Conservation (phyloP, 495 filamentous ascomycete genomes). For the Recurvomyces mirabilis region DNA sequence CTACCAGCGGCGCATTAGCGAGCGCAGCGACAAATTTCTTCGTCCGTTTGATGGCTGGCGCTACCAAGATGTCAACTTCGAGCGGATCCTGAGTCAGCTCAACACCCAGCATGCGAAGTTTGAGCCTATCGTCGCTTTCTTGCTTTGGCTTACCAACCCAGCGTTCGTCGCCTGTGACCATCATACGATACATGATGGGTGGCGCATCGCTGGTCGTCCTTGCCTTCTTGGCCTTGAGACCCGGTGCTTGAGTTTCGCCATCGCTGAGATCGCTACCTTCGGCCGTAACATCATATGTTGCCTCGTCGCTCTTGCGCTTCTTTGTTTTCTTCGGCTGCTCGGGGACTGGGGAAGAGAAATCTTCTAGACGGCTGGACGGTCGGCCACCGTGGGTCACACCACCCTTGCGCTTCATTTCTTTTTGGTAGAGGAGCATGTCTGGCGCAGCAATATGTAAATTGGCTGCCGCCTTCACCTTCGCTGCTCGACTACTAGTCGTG, state of each 20-base stretch:
- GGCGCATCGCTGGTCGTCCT: constrained; percentile 27
- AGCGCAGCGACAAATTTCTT: constrained; percentile 85
- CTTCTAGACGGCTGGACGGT: constrained; percentile 36
- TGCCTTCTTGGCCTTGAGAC: constrained; percentile 39
- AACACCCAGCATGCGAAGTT: constrained; percentile 75
- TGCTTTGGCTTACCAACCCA: constrained; percentile 59
- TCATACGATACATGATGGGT: constrained; percentile 55
- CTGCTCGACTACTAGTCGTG: constrained; percentile 61
- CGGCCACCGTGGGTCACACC: constrained; percentile 65
- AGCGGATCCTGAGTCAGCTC: constrained; percentile 56
- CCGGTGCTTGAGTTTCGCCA: constrained; percentile 33
- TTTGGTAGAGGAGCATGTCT: constrained; percentile 83
- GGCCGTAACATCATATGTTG: constrained; percentile 45
- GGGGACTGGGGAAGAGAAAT: constrained; percentile 10
- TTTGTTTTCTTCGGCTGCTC: constrained; percentile 15
- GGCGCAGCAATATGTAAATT: constrained; percentile 63
- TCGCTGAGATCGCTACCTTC: constrained; percentile 42
- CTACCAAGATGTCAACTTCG: constrained; percentile 76
- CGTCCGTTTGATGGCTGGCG: constrained; percentile 74
- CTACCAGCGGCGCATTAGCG: constrained; percentile 60
- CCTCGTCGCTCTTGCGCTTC: constrained; percentile 32
- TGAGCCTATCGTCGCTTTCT: constrained; percentile 72
- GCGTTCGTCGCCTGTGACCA: constrained; percentile 67
- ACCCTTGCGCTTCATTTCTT: constrained; percentile 83
- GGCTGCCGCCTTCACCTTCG: constrained; percentile 70